These are phyloP conservation scores for Zangia roseola DNA, from an alignment of 768 basidiomycete genomes.

Conservation along the genomic window DNA sequence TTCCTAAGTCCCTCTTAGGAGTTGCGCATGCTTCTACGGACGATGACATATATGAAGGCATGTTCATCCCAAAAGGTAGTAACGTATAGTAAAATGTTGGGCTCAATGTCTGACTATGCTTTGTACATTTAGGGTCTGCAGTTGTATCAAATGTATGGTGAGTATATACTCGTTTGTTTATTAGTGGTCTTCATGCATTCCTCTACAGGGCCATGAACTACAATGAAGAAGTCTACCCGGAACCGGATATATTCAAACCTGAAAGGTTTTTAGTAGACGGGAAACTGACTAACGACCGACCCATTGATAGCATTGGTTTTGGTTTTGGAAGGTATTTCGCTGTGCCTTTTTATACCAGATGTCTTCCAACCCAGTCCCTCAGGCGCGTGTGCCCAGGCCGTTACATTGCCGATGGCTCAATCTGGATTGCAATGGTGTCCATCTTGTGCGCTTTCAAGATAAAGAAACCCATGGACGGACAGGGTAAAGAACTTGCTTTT, in stretches of 20 bases:
- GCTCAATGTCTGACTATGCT: neutral
- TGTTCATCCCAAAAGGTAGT: conserved; percentile 27
- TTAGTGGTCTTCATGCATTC: too few species aligned
- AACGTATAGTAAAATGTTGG: neutral
- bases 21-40: conserved; percentile 15
- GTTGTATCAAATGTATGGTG: conserved; percentile 24
- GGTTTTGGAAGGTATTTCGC: conserved; percentile 23
- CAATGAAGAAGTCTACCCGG: too few species aligned
- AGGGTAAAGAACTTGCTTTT: too few species aligned
- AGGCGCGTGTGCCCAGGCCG: conserved; percentile 34
- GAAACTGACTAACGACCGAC: too few species aligned
- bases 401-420: conserved; percentile 26
- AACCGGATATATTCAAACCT: too few species aligned
- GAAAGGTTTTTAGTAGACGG: too few species aligned
- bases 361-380: neutral
- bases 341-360: neutral
- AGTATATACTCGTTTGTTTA: neutral
- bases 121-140: conserved; percentile 12
- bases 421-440: conserved; percentile 21
- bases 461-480: too few species aligned
- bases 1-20: neutral
- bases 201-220: too few species aligned
- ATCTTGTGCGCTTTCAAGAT: too few species aligned
- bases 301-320: conserved; percentile 2
- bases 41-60: conserved; percentile 16